Conservation (phyloP, 2,329 filamentous ascomycete genomes). For the Akanthomyces muscarius region DNA sequence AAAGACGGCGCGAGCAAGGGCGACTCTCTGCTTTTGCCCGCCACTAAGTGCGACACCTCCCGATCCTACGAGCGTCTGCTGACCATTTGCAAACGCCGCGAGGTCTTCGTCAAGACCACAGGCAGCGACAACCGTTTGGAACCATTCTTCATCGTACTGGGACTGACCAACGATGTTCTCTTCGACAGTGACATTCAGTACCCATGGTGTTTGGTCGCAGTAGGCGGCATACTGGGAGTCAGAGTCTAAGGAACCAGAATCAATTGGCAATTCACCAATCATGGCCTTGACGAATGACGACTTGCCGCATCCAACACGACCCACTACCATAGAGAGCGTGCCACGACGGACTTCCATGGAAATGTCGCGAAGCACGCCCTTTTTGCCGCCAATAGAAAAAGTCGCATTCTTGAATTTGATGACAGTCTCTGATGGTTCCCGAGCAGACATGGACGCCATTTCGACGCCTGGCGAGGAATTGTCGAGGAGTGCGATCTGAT, state of each 20-base stretch:
- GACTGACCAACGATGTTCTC: constrained; percentile 27
- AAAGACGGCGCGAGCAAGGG: constrained; percentile 46
- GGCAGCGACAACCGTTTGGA: constrained; percentile 27
- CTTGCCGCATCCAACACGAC: constrained; percentile 43
- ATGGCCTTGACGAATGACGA: constrained; percentile 36
- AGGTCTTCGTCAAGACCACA: constrained; percentile 36
- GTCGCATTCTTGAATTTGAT: constrained; percentile 18
- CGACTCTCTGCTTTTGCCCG: constrained; percentile 40
- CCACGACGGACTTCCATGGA: constrained; percentile 21
- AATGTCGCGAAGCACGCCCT: constrained; percentile 25
- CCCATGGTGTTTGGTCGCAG: constrained; percentile 32
- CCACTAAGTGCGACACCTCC: constrained; percentile 41
- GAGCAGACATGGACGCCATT: not conserved
- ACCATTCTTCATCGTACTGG: constrained; percentile 27
- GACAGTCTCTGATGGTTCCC: not conserved
- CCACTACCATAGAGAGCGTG: constrained; percentile 35
- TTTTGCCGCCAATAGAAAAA: constrained; percentile 20
- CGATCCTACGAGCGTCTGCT: constrained; percentile 37
- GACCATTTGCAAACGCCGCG: constrained; percentile 28
- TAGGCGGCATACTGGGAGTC: constrained; percentile 32
- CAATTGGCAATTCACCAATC: constrained; percentile 31
- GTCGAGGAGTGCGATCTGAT: not conserved
- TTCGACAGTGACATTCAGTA: constrained; percentile 24
- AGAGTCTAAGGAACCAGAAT: constrained; percentile 26
- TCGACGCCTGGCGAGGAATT: not conserved